Evolutionary conservation across 768 basidiomycete species (phyloP), one percentile per base, ranked within the genome.

Genomic region (Trametes cingulata): DNA sequence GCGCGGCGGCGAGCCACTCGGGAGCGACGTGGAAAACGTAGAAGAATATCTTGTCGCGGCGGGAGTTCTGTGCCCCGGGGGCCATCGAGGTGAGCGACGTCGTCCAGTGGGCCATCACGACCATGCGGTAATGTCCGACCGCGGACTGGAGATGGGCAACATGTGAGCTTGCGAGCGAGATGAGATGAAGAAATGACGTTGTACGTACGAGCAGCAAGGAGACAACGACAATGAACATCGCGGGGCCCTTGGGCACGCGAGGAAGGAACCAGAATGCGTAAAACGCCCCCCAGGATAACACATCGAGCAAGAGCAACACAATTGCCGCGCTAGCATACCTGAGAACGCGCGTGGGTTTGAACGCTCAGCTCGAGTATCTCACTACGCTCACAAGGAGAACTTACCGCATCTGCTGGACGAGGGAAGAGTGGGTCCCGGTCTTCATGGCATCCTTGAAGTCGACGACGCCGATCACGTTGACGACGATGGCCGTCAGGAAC

Each of bases 1-100:
- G 35, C 29, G 59, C 50, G 2, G 15, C 61, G 0, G 56, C 61
- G 19, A 63, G 37, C 46, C 42, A 60, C 53, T 63, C 66, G 10
- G 66, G 66, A 29, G 50, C 52, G 41, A 46, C 46, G 52, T 67
- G 66, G 14, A 67, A 48, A 37, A 56, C 24, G 50, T 63, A 65
- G 43, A 67, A 65, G 20, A 40, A 27, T 19, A 43, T 40, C 40
- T 65, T 67, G 17, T 55, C 59, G 10, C 6, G 13, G 1, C 48
- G 8, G 8, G 42, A 29, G 46, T 67, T 65, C 39, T 65, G 61
- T 41, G 66, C 54, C 15, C 54, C 57, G 2, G 62, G 58, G 0
- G 46, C 60, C 17, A 36, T 49, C 14, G 64, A 62, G 35, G 45
- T 20, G 8, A 63, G 61, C 14, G 58, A 57, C 13, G 56, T 58